Evolutionary conservation across 1,139 yeast species (phyloP), one percentile per base, ranked within the genome.

Genomic region (Geotrichum citri-aurantii): DNA sequence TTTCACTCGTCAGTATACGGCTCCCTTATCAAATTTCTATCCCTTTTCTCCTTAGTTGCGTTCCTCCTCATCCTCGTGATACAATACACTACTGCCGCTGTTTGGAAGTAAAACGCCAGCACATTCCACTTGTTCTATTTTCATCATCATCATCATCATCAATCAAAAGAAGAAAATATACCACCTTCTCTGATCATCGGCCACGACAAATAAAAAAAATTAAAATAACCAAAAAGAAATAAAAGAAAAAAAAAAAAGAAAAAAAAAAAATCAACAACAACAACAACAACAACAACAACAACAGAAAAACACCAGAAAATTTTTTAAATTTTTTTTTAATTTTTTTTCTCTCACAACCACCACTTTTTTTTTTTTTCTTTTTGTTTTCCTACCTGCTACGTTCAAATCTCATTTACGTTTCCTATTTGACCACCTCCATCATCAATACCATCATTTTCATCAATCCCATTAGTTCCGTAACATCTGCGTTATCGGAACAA

Each of bases 261-360:
- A 17, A 21, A 10, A 46, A 46, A 40, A 14, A 26, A 3, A 31
- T 7, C 23, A 51, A 31, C 47, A 37, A 33, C 4, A 23, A 33
- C 21, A 19, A 11, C 33, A 42, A 31, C 12, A 31, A 31, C 46
- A 50, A 26, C 53, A 50, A 40, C 53, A 50, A 40, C 53, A 50
- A 17, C 40, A 21, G n/a, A n/a, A 48, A 12, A 11, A 14, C 50
- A 48, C n/a, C 50, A 24, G 31, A 17, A 26, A 19, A 19, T 21
- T 48, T 27, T 48, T 48, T n/a, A n/a, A 1, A 6, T 26, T 48
- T 49, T 37, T 21, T 23, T 37, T 24, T 17, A 21, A 19, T 14
- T 37, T 54, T 26, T 44, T 52, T 8, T 33, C 56, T 42, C 33
- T 42, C 27, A 42, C 54, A 29, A 48, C 59, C 40, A 53, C 51